phyloP scores from a whole-genome alignment of 2,329 filamentous ascomycete species.

The Hymenoscyphus occultus region DNA sequence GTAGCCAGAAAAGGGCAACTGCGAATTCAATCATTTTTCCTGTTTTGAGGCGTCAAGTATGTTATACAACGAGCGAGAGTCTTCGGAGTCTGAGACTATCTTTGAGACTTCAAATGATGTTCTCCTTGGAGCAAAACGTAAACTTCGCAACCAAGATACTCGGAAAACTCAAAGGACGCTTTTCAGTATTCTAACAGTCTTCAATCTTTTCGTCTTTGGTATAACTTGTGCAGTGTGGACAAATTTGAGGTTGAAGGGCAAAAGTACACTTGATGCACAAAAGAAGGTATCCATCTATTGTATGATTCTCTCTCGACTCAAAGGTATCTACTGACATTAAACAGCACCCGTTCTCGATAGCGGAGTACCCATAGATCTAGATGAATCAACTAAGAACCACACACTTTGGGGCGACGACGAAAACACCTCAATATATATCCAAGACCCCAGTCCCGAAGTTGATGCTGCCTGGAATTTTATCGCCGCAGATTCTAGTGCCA shows the following conservation, averaged over 20 bases:
- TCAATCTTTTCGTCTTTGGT: constrained; percentile 6
- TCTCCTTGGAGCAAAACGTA: neutral
- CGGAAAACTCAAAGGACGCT: neutral
- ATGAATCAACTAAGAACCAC: constrained; percentile 6
- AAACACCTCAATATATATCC: constrained; percentile 10
- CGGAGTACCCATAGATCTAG: neutral
- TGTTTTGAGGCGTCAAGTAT: neutral
- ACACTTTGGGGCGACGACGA: constrained; percentile 10
- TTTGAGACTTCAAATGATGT: constrained; percentile 5
- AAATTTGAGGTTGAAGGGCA: neutral
- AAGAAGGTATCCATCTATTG: constrained; percentile 9
- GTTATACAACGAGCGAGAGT: constrained; percentile 4
- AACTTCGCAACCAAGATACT: neutral
- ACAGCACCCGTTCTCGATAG: constrained; percentile 12
- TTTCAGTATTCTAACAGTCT: neutral
- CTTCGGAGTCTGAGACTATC: constrained; percentile 5
- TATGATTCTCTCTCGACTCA: neutral
- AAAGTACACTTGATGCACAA: neutral
- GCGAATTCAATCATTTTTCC: neutral
- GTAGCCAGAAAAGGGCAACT: neutral
- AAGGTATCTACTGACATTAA: neutral
- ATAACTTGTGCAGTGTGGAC: constrained; percentile 3
- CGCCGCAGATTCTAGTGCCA: constrained; percentile 6
- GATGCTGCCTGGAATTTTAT: constrained; percentile 19
- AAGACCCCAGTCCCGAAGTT: constrained; percentile 15